Percentiles rank a stretch among this genome's conserved stretches.
Evolutionary conservation across 305 asterid species (phyloP).

Genomic region (Euphrasia arctica): DNA sequence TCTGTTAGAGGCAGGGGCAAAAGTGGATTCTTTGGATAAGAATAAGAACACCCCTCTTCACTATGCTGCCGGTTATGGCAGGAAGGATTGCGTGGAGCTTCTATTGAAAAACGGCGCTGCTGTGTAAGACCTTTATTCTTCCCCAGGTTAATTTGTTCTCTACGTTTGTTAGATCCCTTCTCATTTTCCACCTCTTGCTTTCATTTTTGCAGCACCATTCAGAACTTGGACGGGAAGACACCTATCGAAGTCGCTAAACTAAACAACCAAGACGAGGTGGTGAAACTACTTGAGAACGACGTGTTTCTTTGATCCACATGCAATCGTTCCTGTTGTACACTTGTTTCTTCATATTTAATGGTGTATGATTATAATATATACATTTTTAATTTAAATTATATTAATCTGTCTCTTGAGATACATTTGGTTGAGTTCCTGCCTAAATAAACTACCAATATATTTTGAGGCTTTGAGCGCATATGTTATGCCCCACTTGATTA

Average conservation of each 20-base stretch:
- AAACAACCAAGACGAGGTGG: slow-evolving; percentile 70
- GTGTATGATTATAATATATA: not conserved
- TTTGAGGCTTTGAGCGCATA: no score
- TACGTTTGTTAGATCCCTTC: not conserved
- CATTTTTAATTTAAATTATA: not conserved
- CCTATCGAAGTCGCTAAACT: slow-evolving; percentile 83
- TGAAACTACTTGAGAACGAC: slow-evolving; percentile 74
- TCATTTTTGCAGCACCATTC: slow-evolving; percentile 58
- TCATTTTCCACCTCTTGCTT: not conserved
- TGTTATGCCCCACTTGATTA: no score
- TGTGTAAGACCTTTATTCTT: slow-evolving; percentile 25
- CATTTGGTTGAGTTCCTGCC: not conserved
- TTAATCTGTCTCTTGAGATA: not conserved
- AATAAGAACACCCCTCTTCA: not conserved
- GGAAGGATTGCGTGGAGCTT: slow-evolving; percentile 75
- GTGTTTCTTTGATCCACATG: slow-evolving; percentile 53
- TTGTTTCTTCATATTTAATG: not conserved
- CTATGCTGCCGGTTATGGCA: slow-evolving; percentile 1
- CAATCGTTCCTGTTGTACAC: not conserved
- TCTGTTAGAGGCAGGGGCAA: not conserved
- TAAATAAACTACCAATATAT: not conserved
- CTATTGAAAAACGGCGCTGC: slow-evolving; percentile 45
- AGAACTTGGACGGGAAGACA: slow-evolving; percentile 84
- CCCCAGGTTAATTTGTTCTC: not conserved
- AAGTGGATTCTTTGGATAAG: not conserved